Evolutionary conservation across 2,329 filamentous ascomycete species (phyloP), one percentile per base, ranked within the genome.

Genomic region (Meredithiella fracta): DNA sequence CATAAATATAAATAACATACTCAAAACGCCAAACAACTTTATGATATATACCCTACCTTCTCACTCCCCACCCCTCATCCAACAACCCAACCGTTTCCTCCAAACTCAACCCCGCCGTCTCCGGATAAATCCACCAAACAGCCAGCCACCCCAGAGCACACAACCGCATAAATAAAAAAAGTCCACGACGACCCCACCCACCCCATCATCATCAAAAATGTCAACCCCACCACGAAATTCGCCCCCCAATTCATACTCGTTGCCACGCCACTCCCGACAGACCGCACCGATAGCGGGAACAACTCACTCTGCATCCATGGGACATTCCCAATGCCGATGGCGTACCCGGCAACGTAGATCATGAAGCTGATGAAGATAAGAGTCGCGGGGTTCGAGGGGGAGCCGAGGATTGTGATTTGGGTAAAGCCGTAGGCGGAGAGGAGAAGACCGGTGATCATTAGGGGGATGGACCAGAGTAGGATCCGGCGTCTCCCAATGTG

Each of bases 261-360:
- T 1, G 84, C 78, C 3, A 87, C 67, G 0, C 82, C 82, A 58
- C 82, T 86, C 26, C 86, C 86, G 1, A 87, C 68, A 3, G 82
- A 82, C 51, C 86, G 80, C 49, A 89, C 85, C 29, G 76, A 75
- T 51, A 90, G 73, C 0, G 89, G 85, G 65, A 96, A 96, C 31
- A 95, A 77, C 70, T 97, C 91, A 62, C 83, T 87, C 70, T 95
- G 90, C 75, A 95, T 91, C 91, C 91, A 97, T 0, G 91, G 90
- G 2, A 97, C 88, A 63, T 89, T 94, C 7, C 91, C 91, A 1
- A 97, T 75, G 1, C 91, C 91, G 1, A 90, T 73, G 1, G 91
- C 91, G 65, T 94, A 97, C 1, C 83, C 76, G 7, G 86, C 84
- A 1, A 94, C 89, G 67, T 94, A 96, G 6, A 88, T 62, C 67